A percentile compares a stretch with the other conserved stretches of the same genome.
Evolutionary conservation across 176 grass and related monocot genomes (phyloP).

Genomic region (Urochloa ruziziensis): DNA sequence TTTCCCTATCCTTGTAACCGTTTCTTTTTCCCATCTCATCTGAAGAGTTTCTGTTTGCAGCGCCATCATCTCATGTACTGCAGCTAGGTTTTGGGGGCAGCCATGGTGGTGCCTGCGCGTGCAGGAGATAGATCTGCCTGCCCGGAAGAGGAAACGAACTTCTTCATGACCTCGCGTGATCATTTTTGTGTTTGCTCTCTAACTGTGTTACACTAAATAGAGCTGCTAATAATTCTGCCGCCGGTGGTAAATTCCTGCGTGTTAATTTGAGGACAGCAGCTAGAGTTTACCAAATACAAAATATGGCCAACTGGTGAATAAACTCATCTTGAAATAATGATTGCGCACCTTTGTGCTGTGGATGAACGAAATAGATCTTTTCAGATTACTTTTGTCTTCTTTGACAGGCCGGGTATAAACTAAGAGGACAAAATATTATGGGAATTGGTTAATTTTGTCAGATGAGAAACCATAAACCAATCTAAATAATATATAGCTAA

Average conservation of each 20-base stretch:
- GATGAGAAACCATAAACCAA: background rate
- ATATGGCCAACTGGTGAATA: background rate
- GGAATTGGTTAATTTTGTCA: background rate
- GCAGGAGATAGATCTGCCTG: slow-evolving; percentile 18
- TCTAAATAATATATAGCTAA: background rate
- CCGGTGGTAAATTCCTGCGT: background rate
- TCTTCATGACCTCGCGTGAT: too few species aligned
- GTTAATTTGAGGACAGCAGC: background rate
- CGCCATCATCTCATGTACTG: slow-evolving; percentile 38
- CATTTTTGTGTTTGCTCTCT: background rate
- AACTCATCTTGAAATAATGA: background rate
- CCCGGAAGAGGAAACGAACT: background rate
- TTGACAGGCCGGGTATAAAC: too few species aligned
- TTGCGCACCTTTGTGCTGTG: background rate
- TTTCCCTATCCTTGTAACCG: background rate
- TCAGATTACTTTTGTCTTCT: background rate
- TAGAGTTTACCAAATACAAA: background rate
- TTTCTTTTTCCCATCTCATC: background rate
- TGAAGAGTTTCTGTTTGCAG: background rate
- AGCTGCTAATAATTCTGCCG: background rate
- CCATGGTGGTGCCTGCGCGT: background rate
- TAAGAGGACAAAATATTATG: background rate
- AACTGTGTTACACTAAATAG: background rate
- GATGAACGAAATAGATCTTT: background rate
- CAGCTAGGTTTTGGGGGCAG: background rate